These are phyloP conservation scores for Euphorbia schlechtendalii DNA, from an alignment of 441 rosid genomes.

Conservation along the genomic window DNA sequence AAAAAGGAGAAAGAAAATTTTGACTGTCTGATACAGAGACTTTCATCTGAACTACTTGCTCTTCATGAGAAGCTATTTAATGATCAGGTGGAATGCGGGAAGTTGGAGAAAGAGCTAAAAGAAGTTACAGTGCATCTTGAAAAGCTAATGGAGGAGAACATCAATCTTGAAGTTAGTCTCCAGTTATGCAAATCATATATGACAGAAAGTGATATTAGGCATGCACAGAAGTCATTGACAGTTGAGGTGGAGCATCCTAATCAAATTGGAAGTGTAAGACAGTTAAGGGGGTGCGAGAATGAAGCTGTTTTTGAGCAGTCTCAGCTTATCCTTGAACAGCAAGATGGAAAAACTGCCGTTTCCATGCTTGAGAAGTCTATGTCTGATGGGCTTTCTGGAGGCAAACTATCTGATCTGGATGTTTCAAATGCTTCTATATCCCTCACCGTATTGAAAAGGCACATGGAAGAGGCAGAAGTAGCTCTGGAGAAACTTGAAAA, in stretches of 20 bases:
- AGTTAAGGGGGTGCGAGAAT: conserved; percentile 21
- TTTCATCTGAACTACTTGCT: conserved; percentile 49
- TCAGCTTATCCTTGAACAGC: conserved; percentile 20
- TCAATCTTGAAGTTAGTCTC: conserved; percentile 40
- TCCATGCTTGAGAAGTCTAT: conserved; percentile 20
- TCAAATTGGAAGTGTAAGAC: conserved; percentile 24
- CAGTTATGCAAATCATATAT: conserved; percentile 36
- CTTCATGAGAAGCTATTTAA: conserved; percentile 49
- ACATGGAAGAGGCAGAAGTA: conserved; percentile 52
- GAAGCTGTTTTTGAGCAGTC: conserved; percentile 27
- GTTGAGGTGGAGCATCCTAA: conserved; percentile 30
- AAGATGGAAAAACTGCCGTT: conserved; percentile 22
- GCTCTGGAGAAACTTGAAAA: conserved; percentile 54
- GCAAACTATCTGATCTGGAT: conserved; percentile 25
- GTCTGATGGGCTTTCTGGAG: conserved; percentile 16
- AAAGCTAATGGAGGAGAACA: conserved; percentile 49
- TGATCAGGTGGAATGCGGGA: conserved; percentile 35
- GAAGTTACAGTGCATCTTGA: conserved; percentile 42
- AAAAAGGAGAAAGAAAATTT: conserved; percentile 26
- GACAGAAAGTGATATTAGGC: conserved; percentile 31
- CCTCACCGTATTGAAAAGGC: conserved; percentile 40
- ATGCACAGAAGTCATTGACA: conserved; percentile 22
- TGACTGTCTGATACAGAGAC: conserved; percentile 43
- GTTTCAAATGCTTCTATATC: conserved; percentile 37
- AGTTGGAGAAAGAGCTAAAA: conserved; percentile 43